Percentiles rank a stretch among this genome's conserved stretches.
phyloP scores from a whole-genome alignment of 306 rosid genomes.

The Cucumis hystrix region DNA sequence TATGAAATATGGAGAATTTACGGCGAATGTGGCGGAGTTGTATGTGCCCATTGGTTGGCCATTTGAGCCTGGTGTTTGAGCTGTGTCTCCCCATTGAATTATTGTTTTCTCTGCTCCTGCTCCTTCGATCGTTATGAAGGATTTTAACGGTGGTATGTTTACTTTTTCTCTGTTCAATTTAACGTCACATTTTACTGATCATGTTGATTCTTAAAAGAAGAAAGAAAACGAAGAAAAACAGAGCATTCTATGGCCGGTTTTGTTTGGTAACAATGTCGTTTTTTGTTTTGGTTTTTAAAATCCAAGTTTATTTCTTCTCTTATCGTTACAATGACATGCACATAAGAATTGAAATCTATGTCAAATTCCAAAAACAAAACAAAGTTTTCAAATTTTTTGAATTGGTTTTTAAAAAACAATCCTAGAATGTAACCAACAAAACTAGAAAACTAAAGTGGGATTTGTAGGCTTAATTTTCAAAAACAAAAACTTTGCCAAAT shows the following conservation, averaged over 20 bases:
- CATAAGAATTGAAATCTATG: no score
- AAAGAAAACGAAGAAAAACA: conserved; percentile 1
- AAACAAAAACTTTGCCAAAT: no score
- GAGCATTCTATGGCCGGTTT: neutral
- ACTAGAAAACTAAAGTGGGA: no score
- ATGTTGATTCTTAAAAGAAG: neutral
- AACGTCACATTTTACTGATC: neutral
- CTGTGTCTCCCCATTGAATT: conserved; percentile 98
- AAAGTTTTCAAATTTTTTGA: no score
- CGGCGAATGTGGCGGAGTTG: conserved; percentile 85
- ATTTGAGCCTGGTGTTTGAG: conserved; percentile 60
- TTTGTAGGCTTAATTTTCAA: no score
- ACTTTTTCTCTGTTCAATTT: conserved; percentile 67
- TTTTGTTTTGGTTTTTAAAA: no score
- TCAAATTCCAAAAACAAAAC: no score
- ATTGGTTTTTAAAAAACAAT: no score
- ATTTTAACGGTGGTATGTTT: conserved; percentile 60
- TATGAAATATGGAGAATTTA: conserved; percentile 78
- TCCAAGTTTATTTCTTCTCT: no score
- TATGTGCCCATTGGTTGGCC: conserved; percentile 72
- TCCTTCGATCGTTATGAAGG: conserved; percentile 81
- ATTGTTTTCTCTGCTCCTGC: conserved; percentile 81
- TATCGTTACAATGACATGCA: no score
- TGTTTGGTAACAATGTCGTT: no score
- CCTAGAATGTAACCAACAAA: no score